These are phyloP conservation scores for Mycena maculata DNA, from an alignment of 768 basidiomycete species.

Conservation along the genomic window DNA sequence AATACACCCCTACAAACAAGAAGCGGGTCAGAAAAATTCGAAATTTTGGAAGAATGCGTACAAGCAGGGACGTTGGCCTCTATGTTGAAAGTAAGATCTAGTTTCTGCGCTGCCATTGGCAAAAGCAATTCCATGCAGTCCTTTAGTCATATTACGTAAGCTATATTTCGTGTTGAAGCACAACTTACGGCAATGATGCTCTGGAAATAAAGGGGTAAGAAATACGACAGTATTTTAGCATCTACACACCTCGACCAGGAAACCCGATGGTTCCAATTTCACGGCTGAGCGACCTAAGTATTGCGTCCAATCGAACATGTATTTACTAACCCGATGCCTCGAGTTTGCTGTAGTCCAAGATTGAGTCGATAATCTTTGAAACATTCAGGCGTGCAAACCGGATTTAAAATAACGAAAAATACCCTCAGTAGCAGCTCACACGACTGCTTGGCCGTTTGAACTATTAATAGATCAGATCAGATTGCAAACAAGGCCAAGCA, in stretches of 20 bases:
- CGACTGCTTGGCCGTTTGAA: conserved; percentile 82
- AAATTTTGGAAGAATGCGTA: conserved; percentile 42
- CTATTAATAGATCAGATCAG: conserved; percentile 45
- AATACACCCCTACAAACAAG: conserved; percentile 65
- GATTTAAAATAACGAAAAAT: neutral
- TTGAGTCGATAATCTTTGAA: conserved; percentile 80
- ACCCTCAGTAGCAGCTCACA: conserved; percentile 81
- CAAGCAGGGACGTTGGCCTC: conserved; percentile 74
- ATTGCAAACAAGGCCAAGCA: neutral
- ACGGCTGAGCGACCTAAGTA: conserved; percentile 56
- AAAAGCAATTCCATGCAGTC: conserved; percentile 83
- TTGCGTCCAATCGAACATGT: neutral
- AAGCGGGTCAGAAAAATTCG: neutral
- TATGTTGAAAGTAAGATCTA: conserved; percentile 80
- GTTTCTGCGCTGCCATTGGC: conserved; percentile 79
- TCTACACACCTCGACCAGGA: conserved; percentile 67
- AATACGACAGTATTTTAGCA: neutral
- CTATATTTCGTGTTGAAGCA: neutral
- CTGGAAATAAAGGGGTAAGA: conserved; percentile 40
- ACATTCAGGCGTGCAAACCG: conserved; percentile 16
- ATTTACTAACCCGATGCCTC: conserved; percentile 71
- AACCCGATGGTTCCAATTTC: conserved; percentile 75
- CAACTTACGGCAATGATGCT: conserved; percentile 72
- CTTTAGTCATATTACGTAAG: conserved; percentile 43
- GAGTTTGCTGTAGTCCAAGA: conserved; percentile 83